Base-by-base conservation (phyloP, 2,329 filamentous ascomycete genomes). In the Diaporthe batatas region DNA sequence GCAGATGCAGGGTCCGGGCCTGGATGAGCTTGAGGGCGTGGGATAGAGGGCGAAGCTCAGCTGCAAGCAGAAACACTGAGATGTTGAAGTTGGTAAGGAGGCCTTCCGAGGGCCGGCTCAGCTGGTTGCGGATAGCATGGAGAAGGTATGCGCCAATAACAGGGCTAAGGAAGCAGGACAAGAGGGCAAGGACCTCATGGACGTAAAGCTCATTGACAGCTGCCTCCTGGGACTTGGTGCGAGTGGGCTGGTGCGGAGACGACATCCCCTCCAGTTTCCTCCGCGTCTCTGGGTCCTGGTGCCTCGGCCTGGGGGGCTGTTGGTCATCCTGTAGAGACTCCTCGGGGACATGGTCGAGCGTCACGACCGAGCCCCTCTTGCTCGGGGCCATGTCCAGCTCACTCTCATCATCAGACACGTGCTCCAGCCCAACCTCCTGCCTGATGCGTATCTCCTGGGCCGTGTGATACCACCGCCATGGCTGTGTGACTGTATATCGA, bases 71-170 rank as follows among this genome's bases (percentile, higher is more conserved):
- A 81, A 98, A 98, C 68, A 98, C 94, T 16, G 92, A 95, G 70
- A 98, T 86, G 81, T 98, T 98, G 83, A 96, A 97, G 81, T 98
- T 94, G 6, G 94, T 97, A 8, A 98, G 92, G 14, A 98, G 86
- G 1, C 94, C 94, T 80, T 97, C 95, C 0, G 94, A 95, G 0
- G 93, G 94, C 2, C 93, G 88, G 32, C 93, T 95, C 23, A 98
- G 89, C 77, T 96, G 94, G 11, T 88, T 89, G 67, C 96, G 91
- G 73, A 98, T 93, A 25, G 90, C 85, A 79, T 98, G 95, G 14
- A 98, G 86, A 51, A 98, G 85, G 82, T 93, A 96, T 36, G 95
- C 93, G n/a, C 94, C 93, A 5, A 94, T 79, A 0, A 94, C 79
- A 0, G 96, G 96, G 39, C 93, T 92, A 36, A 92, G 74, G 78